These are phyloP conservation scores for Lactarius pseudohatsudake DNA, from an alignment of 768 basidiomycete genomes.

Conservation along the genomic window DNA sequence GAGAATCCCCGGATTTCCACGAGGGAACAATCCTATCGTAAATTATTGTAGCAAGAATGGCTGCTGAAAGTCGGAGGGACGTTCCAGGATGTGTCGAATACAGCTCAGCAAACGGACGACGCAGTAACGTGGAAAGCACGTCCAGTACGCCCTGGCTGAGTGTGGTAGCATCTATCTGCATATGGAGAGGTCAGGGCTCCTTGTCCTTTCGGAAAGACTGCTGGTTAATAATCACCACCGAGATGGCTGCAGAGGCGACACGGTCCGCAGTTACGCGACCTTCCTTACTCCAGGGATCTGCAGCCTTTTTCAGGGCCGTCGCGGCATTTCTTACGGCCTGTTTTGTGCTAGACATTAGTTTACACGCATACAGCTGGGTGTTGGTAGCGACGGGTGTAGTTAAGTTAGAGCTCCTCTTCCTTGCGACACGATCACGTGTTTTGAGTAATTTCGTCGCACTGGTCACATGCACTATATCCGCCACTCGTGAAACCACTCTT, in stretches of 20 bases:
- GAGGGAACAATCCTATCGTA: constrained; percentile 18
- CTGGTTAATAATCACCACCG: constrained; percentile 19
- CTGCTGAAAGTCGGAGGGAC: constrained; percentile 26
- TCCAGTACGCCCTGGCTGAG: constrained; percentile 4
- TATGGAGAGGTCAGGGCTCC: neutral
- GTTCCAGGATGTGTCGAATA: constrained; percentile 22
- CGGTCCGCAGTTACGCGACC: constrained; percentile 20
- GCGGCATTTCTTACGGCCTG: constrained; percentile 19
- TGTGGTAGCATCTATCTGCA: constrained; percentile 5
- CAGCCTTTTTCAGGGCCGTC: constrained; percentile 24
- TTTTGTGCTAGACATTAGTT: constrained; percentile 16
- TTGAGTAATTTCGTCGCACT: no score
- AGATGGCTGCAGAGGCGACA: constrained; percentile 17
- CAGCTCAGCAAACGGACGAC: constrained; percentile 22
- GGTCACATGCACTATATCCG: neutral
- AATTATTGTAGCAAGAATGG: constrained; percentile 23
- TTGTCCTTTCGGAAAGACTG: neutral
- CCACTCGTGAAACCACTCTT: neutral
- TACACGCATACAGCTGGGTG: constrained; percentile 19
- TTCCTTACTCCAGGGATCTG: constrained; percentile 30
- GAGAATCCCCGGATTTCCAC: constrained; percentile 1
- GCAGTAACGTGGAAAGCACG: constrained; percentile 17
- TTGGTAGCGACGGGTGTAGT: neutral
- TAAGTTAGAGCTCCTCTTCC: no score
- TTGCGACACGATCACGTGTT: constrained; percentile 19